Percentiles rank a stretch among this genome's conserved stretches.
Conservation (phyloP, 768 basidiomycete species). For the Agaricus subrufescens region DNA sequence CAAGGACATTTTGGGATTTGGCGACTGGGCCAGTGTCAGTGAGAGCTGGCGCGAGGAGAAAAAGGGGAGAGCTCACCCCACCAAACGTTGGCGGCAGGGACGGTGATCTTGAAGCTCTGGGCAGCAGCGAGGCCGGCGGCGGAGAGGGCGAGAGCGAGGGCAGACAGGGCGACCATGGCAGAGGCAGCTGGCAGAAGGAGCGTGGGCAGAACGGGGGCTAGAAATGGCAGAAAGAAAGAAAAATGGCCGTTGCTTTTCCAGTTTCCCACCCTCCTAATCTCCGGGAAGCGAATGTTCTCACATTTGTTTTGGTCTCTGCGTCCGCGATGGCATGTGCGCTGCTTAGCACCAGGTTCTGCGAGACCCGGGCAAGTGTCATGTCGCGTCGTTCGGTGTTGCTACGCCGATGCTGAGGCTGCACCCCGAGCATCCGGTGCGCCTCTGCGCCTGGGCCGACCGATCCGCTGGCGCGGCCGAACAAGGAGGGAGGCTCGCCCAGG, state of each 20-base stretch:
- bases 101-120: slow-evolving; percentile 34
- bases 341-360: background rate
- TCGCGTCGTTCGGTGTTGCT: too few species aligned
- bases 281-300: background rate
- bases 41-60: background rate
- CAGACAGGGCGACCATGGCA: slow-evolving; percentile 1
- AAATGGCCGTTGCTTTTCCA: background rate
- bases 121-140: slow-evolving; percentile 33
- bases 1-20: slow-evolving; percentile 48
- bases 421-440: background rate
- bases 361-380: background rate
- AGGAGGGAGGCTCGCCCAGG: background rate
- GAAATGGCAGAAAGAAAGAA: slow-evolving; percentile 1
- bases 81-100: slow-evolving; percentile 45
- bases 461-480: background rate
- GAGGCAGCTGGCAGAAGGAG: background rate
- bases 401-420: background rate
- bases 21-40: slow-evolving; percentile 38
- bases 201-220: background rate
- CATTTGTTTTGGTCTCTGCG: background rate
- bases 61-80: slow-evolving; percentile 46
- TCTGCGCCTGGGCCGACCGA: background rate
- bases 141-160: slow-evolving; percentile 17
- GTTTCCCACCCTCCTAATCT: background rate
- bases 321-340: background rate